A percentile compares a stretch with the other conserved stretches of the same genome.
Evolutionary conservation across 2,329 filamentous ascomycete genomes (phyloP).

Genomic region (Diaporthe capsici): DNA sequence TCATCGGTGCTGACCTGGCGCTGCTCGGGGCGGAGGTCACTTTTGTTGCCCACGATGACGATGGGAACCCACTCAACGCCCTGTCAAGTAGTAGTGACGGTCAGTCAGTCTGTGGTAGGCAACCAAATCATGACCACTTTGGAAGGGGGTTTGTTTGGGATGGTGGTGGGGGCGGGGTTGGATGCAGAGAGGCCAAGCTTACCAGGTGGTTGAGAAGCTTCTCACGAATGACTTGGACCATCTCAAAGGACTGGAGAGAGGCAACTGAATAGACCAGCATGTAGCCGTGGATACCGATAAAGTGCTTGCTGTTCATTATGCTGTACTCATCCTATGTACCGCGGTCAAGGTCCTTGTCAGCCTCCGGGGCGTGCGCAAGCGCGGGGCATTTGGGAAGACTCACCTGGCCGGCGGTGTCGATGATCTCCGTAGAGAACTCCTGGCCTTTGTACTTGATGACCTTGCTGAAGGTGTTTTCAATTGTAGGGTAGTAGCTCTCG

Average conservation of each 20-base stretch:
- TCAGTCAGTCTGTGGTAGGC: background rate
- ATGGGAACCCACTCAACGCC: constrained; percentile 94
- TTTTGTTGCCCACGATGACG: constrained; percentile 97
- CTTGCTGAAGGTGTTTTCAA: constrained; percentile 99
- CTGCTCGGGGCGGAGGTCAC: constrained; percentile 91
- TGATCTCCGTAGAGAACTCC: constrained; percentile 96
- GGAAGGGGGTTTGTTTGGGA: background rate
- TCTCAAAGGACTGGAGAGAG: constrained; percentile 94
- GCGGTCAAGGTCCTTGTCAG: constrained; percentile 18
- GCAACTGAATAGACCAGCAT: constrained; percentile 99
- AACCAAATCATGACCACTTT: background rate
- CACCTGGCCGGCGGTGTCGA: constrained; percentile 97
- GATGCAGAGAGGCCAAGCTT: constrained; percentile 51
- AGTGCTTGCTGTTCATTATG: constrained; percentile 98
- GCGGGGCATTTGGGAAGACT: constrained; percentile 45
- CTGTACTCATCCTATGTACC: constrained; percentile 89
- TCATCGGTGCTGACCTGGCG: constrained; percentile 90
- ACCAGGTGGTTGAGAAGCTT: constrained; percentile 98
- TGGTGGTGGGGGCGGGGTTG: background rate
- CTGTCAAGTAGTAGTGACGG: constrained; percentile 58
- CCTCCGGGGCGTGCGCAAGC: background rate
- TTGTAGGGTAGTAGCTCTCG: constrained; percentile 98
- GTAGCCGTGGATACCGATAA: constrained; percentile 98
- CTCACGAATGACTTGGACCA: constrained; percentile 95
- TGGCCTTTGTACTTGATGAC: constrained; percentile 93